Evolutionary conservation across 2,329 filamentous ascomycete genomes (phyloP).

Genomic region (Sarocladiaceae sp.): DNA sequence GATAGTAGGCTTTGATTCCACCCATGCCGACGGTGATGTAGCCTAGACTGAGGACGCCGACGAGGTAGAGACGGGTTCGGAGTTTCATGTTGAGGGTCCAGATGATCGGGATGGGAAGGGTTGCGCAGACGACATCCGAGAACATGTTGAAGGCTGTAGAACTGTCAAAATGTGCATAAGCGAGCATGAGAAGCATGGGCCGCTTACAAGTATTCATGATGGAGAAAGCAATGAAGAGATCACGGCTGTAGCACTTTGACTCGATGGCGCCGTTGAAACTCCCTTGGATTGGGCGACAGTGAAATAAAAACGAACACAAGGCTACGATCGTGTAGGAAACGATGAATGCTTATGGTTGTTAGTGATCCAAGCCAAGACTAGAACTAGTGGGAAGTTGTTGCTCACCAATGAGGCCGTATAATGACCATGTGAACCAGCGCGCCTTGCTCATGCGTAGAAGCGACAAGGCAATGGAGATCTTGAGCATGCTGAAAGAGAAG

Average conservation of each 20-base stretch:
- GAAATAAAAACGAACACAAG: conserved; percentile 9
- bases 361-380: neutral
- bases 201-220: conserved; percentile 8
- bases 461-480: conserved; percentile 15
- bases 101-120: conserved; percentile 1
- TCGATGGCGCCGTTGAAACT: conserved; percentile 2
- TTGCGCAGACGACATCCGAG: neutral
- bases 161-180: neutral
- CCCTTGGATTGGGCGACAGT: conserved; percentile 5
- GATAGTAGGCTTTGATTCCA: neutral
- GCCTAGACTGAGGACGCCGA: neutral
- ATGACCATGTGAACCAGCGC: neutral
- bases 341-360: neutral
- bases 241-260: conserved; percentile 4
- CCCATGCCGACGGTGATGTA: conserved; percentile 1
- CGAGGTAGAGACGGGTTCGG: conserved; percentile 1
- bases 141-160: neutral
- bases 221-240: conserved; percentile 5
- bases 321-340: neutral
- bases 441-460: conserved; percentile 9
- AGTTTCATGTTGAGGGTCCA: conserved; percentile 5
- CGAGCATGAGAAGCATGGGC: neutral
- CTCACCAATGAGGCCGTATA: neutral
- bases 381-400: neutral
- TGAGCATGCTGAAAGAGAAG: conserved; percentile 13